Base-by-base conservation (phyloP, 768 basidiomycete genomes). In the Auricularia auricula-judae region DNA sequence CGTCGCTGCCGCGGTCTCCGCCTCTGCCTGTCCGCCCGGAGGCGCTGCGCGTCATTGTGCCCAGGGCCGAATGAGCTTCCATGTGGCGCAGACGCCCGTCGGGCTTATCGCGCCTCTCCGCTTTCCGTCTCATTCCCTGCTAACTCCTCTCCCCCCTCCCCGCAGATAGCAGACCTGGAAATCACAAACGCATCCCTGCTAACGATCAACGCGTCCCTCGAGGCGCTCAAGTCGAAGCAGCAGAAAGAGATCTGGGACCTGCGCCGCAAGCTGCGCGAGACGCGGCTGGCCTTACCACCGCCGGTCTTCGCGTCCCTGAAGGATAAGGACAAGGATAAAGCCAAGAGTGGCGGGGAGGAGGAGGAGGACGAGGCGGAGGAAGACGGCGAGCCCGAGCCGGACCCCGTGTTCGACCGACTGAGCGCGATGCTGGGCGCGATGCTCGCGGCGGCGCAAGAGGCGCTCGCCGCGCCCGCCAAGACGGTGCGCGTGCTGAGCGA, bases 121-220 rank as follows among this genome's bases (percentile, higher is more conserved):
- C 18, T 18, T 44, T 44, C 43, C 16, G 21, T 23, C 18, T 61
- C n/a, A 10, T 11, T n/a, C 35, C 61, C 4, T n/a, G 61, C 43
- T 35, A 16, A 62, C 18, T 8, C 18, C 21, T 36, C 21, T 36
- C 21, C 36, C 36, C 10, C 14, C 18, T 65, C 8, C 33, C 23
- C 33, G 16, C 66, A 96, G 93, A 95, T 96, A 65, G 90, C 89
- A 12, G 93, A 96, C 76, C 79, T 96, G 11, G 91, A 95, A 74
- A 96, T 96, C 70, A 88, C 91, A 4, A 95, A 93, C 73, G 81
- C 84, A 39, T 96, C 93, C 1, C 80, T 96, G 18, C 80, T 95
- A 58, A 84, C 85, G 1, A 93, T 96, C 76, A 96, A 95, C 70
- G 78, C 87, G 2, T 82, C 88, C 18, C 80, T 96, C 23, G 93